phyloP scores from a whole-genome alignment of 106 monocot genomes.

The Dendrobium nobile region DNA sequence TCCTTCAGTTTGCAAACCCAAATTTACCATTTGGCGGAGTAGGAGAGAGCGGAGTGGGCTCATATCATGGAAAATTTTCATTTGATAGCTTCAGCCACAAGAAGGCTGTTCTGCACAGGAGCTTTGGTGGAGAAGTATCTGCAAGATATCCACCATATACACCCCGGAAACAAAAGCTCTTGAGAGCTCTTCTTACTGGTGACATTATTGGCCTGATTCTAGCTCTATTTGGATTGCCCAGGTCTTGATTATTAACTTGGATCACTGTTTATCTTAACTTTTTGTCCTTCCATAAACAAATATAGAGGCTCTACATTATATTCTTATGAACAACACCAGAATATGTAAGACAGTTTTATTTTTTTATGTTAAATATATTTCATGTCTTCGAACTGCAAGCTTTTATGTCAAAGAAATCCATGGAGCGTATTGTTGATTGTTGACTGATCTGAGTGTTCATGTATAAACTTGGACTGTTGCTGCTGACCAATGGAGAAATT shows the following conservation, averaged over 20 bases:
- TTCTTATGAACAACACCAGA: background rate
- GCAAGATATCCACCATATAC: slow-evolving; percentile 87
- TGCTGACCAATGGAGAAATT: no score
- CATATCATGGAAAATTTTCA: slow-evolving; percentile 60
- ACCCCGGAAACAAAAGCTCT: slow-evolving; percentile 39
- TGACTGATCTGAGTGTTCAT: no score
- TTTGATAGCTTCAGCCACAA: slow-evolving; percentile 86
- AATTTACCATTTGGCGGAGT: slow-evolving; percentile 54
- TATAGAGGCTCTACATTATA: background rate
- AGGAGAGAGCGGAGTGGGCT: slow-evolving; percentile 49
- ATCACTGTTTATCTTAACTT: background rate
- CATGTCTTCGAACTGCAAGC: no score
- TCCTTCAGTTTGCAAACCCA: slow-evolving; percentile 43
- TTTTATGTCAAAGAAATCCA: no score
- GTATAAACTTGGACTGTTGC: no score
- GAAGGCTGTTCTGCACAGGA: slow-evolving; percentile 60
- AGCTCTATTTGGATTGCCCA: slow-evolving; percentile 39
- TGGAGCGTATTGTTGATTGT: no score
- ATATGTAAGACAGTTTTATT: background rate
- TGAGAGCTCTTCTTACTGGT: slow-evolving; percentile 50
- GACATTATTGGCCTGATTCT: slow-evolving; percentile 52
- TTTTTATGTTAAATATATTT: no score
- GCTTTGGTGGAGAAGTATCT: slow-evolving; percentile 53
- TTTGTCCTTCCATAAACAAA: background rate
- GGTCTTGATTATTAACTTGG: background rate